A percentile compares a stretch with the other conserved stretches of the same genome.
phyloP scores from a whole-genome alignment of 345 rosid species.

The Capsella bursapastoris region DNA sequence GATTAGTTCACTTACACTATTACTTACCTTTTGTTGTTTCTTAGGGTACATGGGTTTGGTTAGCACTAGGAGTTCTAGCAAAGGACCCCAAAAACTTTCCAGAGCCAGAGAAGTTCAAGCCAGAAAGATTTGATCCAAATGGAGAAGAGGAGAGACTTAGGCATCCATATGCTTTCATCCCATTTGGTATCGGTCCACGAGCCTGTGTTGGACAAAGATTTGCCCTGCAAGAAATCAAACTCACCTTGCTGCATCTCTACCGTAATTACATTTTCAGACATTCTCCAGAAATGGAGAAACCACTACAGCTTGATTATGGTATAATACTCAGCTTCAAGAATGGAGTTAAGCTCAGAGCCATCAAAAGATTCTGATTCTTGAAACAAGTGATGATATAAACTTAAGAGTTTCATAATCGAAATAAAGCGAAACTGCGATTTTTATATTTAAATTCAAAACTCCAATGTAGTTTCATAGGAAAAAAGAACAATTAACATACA shows the following conservation, averaged over 20 bases:
- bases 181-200: constrained; percentile 94
- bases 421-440: constrained; percentile 3
- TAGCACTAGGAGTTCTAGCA: constrained; percentile 85
- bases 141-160: constrained; percentile 80
- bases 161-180: constrained; percentile 85
- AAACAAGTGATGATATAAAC: constrained; percentile 9
- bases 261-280: constrained; percentile 68
- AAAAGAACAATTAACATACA: constrained; percentile 38
- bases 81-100: constrained; percentile 92
- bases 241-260: constrained; percentile 72
- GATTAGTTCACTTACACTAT: not conserved
- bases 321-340: constrained; percentile 83
- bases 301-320: constrained; percentile 76
- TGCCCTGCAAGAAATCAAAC: constrained; percentile 78
- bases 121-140: constrained; percentile 79
- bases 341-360: constrained; percentile 74
- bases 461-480: constrained; percentile 34
- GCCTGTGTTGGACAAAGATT: constrained; percentile 89
- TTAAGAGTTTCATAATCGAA: constrained; percentile 2
- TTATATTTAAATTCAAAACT: constrained; percentile 39
- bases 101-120: constrained; percentile 81
- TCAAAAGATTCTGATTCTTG: constrained; percentile 58
- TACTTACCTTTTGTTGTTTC: constrained; percentile 11
- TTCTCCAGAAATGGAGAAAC: constrained; percentile 81
- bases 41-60: constrained; percentile 96